Evolutionary conservation across 192 early-diverging fungal species (phyloP).

Genomic region (Rhizophagus prolifer): DNA sequence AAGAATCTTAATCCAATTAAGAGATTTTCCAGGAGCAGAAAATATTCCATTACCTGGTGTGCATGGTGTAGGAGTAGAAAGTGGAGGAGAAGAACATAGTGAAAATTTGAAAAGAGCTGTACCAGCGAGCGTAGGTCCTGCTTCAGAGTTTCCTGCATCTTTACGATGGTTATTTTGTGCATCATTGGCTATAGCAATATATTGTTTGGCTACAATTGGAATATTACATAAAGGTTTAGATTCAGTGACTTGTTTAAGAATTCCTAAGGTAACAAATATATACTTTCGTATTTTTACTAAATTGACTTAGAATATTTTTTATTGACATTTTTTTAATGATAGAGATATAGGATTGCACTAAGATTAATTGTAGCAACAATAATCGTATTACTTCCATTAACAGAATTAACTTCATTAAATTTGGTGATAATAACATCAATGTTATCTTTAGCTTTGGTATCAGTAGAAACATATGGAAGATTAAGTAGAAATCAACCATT

Average conservation of each 20-base stretch:
- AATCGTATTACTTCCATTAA: conserved; percentile 19
- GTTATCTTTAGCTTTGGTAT: conserved; percentile 19
- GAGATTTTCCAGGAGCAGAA: conserved; percentile 26
- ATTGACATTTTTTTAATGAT: neutral
- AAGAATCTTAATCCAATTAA: neutral
- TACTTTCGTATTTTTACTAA: neutral
- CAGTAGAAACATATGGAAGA: conserved; percentile 31
- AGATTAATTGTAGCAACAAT: conserved; percentile 16
- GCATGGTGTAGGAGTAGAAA: neutral
- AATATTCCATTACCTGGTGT: neutral
- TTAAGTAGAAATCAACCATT: conserved; percentile 11
- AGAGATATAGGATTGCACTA: conserved; percentile 18
- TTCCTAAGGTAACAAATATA: conserved; percentile 25
- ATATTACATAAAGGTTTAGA: conserved; percentile 32
- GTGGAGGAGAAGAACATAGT: neutral
- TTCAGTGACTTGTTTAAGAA: conserved; percentile 8
- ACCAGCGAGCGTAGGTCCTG: neutral
- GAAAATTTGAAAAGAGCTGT: neutral
- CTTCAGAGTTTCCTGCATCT: neutral
- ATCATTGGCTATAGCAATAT: conserved; percentile 20
- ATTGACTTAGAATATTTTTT: neutral
- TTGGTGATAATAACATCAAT: neutral
- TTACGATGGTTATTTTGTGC: conserved; percentile 25
- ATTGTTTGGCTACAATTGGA: conserved; percentile 28
- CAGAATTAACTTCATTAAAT: conserved; percentile 19